Evolutionary conservation across 2,329 filamentous ascomycete genomes (phyloP).

Genomic region (Penicillium hesseltinei): DNA sequence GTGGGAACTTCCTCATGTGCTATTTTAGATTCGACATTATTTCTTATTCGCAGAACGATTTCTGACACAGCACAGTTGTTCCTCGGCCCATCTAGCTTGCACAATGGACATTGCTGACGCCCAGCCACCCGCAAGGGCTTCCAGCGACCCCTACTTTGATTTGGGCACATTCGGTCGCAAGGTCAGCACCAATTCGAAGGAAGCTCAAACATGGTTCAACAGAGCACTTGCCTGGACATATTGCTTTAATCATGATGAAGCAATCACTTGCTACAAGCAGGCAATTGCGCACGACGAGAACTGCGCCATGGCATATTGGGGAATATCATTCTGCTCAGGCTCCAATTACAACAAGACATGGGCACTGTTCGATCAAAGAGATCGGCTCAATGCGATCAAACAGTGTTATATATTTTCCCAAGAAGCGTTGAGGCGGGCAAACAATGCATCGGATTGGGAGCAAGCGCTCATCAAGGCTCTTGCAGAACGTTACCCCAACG

Average conservation of each 20-base stretch:
- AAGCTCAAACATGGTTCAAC: slow-evolving; percentile 36
- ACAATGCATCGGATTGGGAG: slow-evolving; percentile 24
- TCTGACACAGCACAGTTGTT: background rate
- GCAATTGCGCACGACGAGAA: slow-evolving; percentile 28
- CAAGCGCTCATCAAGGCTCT: slow-evolving; percentile 19
- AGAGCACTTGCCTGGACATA: slow-evolving; percentile 36
- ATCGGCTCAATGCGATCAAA: slow-evolving; percentile 16
- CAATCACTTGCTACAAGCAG: slow-evolving; percentile 32
- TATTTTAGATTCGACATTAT: background rate
- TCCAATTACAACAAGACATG: slow-evolving; percentile 26
- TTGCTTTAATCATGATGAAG: slow-evolving; percentile 38
- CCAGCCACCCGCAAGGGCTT: slow-evolving; percentile 5
- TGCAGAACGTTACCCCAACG: slow-evolving; percentile 20
- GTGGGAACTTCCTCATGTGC: slow-evolving; percentile 3
- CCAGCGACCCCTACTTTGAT: slow-evolving; percentile 29
- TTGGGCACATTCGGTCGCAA: slow-evolving; percentile 35
- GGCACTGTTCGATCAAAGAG: slow-evolving; percentile 17
- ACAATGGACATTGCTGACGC: slow-evolving; percentile 1
- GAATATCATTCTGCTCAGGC: slow-evolving; percentile 20
- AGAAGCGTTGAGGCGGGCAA: slow-evolving; percentile 10
- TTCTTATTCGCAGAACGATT: background rate
- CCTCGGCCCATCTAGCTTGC: background rate
- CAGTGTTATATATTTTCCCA: slow-evolving; percentile 16
- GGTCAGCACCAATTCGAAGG: slow-evolving; percentile 25
- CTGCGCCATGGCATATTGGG: slow-evolving; percentile 36